Evolutionary conservation across 2,329 filamentous ascomycete genomes (phyloP), one percentile per base, ranked within the genome.

Genomic region (Xylaria multiplex): DNA sequence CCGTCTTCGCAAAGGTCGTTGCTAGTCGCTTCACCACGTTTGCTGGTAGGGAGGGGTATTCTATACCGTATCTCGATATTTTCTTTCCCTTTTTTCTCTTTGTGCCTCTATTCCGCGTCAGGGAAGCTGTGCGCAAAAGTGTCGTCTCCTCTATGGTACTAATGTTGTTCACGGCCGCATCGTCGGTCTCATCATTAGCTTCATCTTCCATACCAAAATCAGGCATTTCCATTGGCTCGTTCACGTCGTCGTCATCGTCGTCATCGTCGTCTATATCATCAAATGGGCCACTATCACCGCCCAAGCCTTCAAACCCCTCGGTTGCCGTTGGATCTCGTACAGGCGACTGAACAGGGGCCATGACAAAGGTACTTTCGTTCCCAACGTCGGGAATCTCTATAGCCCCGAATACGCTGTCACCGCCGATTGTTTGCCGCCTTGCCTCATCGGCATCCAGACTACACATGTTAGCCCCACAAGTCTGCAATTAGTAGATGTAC

Each of bases 11-110:
- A 73, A 93, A 92, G 1, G 86, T 90, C 40, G 89, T 90, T 7
- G 90, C 90, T 1, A 93, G 79, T 68, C 88, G 85, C 78, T 94
- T 95, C 57, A 97, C 88, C 22, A 94, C 88, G 0, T 88, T 85
- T 0, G 86, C 80, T 2, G 93, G 92, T 48, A 97, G 81, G 0
- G 90, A 89, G 0, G 92, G 91, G 70, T 94, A 93, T 67, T 90
- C 86, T 56, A 91, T 88, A 30, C 92, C 92, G 74, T 93, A 84
- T 55, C 86, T 86, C 0, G 93, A 96, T 54, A 88, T 83, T 69
- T 86, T 85, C 70, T 87, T 82, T 32, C 77, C 78, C 6, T 77
- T 75, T 71, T 84, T 85, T 65, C 75, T 79, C 66, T 77, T 79
- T 65, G 77, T 78, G 48, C 69, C 67, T 48, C 64, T 62, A 52